A percentile compares a stretch with the other conserved stretches of the same genome.
Conservation (phyloP, 2,329 filamentous ascomycete genomes). For the Colletotrichum destructivum region DNA sequence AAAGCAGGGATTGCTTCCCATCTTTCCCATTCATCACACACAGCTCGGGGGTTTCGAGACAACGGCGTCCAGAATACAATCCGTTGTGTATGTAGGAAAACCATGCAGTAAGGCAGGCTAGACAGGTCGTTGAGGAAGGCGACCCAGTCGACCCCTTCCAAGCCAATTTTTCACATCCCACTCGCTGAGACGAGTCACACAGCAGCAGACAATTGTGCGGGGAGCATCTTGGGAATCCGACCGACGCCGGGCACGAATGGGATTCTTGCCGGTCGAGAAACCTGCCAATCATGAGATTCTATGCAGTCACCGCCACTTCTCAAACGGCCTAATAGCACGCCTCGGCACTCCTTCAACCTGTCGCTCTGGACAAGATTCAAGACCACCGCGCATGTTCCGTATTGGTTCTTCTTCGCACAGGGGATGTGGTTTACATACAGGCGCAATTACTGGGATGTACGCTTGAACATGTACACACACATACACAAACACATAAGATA, state of each 20-base stretch:
- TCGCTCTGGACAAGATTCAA: conserved; percentile 5
- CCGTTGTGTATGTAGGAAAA: conserved; percentile 14
- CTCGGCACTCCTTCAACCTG: conserved; percentile 21
- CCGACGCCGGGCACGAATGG: conserved; percentile 33
- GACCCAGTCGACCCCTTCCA: conserved; percentile 1
- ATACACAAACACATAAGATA: neutral
- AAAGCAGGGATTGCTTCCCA: neutral
- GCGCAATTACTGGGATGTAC: no score
- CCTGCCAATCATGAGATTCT: conserved; percentile 36
- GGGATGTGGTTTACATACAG: neutral
- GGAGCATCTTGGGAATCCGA: conserved; percentile 20
- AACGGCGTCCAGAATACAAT: conserved; percentile 17
- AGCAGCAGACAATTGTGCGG: conserved; percentile 31
- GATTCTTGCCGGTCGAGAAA: conserved; percentile 26
- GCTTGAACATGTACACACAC: neutral
- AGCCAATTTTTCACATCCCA: conserved; percentile 26
- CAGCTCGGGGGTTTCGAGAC: conserved; percentile 18
- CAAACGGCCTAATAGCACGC: neutral
- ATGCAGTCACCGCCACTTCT: conserved; percentile 41
- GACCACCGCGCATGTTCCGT: neutral
- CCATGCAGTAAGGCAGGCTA: conserved; percentile 7
- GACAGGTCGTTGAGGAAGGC: conserved; percentile 27
- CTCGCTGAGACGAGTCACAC: conserved; percentile 31
- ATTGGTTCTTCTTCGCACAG: conserved; percentile 9
- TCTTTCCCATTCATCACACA: conserved; percentile 2